Evolutionary conservation across 148 eudicot genomes (phyloP), one percentile per base, ranked within the genome.

Genomic region (Simmondsia chinensis): DNA sequence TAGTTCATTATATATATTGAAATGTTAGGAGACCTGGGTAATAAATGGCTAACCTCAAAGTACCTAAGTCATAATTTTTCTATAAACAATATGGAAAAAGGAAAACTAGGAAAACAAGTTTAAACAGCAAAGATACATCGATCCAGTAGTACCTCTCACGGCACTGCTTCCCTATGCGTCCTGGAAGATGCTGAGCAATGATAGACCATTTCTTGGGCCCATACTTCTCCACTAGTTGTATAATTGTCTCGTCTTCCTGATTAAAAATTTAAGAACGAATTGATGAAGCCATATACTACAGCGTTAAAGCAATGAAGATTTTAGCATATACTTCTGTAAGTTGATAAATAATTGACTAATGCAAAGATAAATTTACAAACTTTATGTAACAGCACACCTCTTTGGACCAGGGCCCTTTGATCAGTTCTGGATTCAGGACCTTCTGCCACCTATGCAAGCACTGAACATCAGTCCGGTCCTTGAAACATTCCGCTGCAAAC

Each of bases 381-480:
- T 4, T 33, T 48, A 17, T 9, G 26, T 23, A 20, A 20, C 14
- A 37, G 29, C 45, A 28, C 23, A 82, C 94, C 86, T 82, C 94
- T 43, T 57, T 74, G 14, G 82, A 72, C 94, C 94, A 82, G 27
- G 86, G 82, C 52, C 94, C 94, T 62, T 82, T 82, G 20, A 79
- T 68, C 50, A 82, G 77, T 33, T 73, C 82, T 46, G 94, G 94
- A 68, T 82, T 79, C 25, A 82, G 82, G 56, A 78, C 94, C 59
- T 82, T 82, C 54, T 78, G 86, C 94, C 94, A 82, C 45, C 94
- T 65, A 60, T 82, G 94, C 25, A 82, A 58, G 56, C 94, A 82
- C 62, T 82, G 94, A 37, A 79, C 94, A 56, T 82, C 86, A 26
- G 94, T 71, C 59, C 94, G 67, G 57, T 82, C 79, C 17, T 82